These are phyloP conservation scores for Cutaneotrichosporon cutaneum DNA, from an alignment of 1,284 basidiomycete species.

Conservation along the genomic window DNA sequence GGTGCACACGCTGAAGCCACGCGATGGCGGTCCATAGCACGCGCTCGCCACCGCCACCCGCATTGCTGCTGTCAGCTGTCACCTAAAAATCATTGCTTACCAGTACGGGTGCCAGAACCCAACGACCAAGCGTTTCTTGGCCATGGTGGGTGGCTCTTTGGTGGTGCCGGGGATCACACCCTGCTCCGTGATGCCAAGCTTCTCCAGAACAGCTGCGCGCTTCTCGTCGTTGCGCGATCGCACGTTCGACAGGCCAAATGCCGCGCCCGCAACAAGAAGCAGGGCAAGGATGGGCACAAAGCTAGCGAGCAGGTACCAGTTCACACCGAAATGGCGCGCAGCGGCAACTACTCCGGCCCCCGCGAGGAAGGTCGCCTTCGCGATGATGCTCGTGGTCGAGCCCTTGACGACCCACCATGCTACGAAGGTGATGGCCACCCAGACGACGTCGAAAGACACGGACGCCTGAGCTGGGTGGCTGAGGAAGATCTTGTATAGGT, in stretches of 20 bases:
- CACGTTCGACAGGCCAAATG: constrained; percentile 23
- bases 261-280: constrained; percentile 23
- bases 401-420: constrained; percentile 44
- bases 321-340: constrained; percentile 32
- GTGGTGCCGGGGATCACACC: constrained; percentile 35
- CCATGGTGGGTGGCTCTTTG: constrained; percentile 32
- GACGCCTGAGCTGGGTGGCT: constrained; percentile 65
- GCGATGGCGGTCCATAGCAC: constrained; percentile 92
- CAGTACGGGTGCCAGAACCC: constrained; percentile 97
- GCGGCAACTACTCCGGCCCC: constrained; percentile 10
- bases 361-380: constrained; percentile 20
- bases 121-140: constrained; percentile 56
- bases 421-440: constrained; percentile 46
- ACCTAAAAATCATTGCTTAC: constrained; percentile 59
- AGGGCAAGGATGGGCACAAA: constrained; percentile 41
- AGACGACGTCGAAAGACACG: constrained; percentile 66
- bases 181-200: constrained; percentile 38
- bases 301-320: constrained; percentile 42
- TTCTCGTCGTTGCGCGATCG: constrained; percentile 33
- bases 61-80: constrained; percentile 68
- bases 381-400: constrained; percentile 26
- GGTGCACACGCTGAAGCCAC: constrained; percentile 70
- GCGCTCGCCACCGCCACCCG: constrained; percentile 93
- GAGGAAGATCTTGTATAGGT: constrained; percentile 48
- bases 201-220: constrained; percentile 31